Conservation (phyloP, 176 grass and related monocot species). For the Hsuehochloa calcarea region DNA sequence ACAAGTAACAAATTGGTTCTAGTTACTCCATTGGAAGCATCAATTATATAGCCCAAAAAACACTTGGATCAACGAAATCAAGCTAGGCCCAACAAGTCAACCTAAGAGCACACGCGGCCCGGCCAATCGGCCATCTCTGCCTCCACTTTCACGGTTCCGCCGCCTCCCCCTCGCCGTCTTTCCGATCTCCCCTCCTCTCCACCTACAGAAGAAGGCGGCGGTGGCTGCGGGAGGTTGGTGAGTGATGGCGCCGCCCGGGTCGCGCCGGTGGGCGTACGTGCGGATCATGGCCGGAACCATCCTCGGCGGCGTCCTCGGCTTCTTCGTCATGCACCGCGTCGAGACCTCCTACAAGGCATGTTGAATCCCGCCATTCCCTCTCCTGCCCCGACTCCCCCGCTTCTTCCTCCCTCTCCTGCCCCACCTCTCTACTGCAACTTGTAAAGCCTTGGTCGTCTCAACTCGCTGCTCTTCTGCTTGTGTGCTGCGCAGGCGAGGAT, state of each 20-base stretch:
- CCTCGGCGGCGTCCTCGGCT: constrained; percentile 68
- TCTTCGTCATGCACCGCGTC: constrained; percentile 87
- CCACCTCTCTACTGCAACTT: too few relatives aligned
- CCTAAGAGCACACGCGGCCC: background rate
- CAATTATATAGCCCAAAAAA: too few relatives aligned
- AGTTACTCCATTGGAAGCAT: too few relatives aligned
- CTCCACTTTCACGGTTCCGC: background rate
- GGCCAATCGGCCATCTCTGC: background rate
- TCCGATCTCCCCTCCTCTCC: background rate
- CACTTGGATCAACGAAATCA: too few relatives aligned
- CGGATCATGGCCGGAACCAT: constrained; percentile 74
- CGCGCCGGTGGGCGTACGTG: constrained; percentile 61
- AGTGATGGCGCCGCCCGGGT: constrained; percentile 42
- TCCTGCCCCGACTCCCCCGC: background rate
- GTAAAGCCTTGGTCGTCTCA: background rate
- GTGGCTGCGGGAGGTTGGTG: background rate
- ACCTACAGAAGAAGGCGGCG: background rate
- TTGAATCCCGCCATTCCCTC: background rate
- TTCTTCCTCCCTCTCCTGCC: background rate
- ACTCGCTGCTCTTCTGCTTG: background rate
- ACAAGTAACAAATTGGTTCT: too few relatives aligned
- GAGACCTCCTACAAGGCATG: constrained; percentile 83
- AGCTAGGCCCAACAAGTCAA: too few relatives aligned
- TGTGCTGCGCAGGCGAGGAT: constrained; percentile 56
- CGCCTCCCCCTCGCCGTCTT: background rate